Evolutionary conservation across 1,284 basidiomycete species (phyloP).

Genomic region (Ceratorhiza oryzae-sativae): DNA sequence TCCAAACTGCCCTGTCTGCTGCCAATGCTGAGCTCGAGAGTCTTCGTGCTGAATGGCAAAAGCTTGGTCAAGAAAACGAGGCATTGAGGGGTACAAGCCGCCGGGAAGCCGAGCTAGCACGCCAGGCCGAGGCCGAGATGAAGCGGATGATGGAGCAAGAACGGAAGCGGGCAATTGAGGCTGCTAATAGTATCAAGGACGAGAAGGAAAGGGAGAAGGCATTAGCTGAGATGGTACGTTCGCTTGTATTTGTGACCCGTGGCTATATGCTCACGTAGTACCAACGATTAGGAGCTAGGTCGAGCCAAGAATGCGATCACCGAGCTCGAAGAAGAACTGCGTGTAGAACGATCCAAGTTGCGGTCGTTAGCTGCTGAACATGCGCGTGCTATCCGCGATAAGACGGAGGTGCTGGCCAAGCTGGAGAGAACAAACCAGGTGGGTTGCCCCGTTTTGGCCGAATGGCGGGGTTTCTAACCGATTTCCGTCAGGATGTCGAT

Average conservation of each 20-base stretch:
- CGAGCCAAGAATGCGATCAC: slow-evolving; percentile 67
- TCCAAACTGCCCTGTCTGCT: slow-evolving; percentile 7
- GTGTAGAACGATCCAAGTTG: slow-evolving; percentile 68
- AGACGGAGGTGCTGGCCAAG: slow-evolving; percentile 65
- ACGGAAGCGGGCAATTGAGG: slow-evolving; percentile 46
- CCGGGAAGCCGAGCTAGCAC: slow-evolving; percentile 50
- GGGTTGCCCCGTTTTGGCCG: slow-evolving; percentile 45
- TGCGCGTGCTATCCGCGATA: slow-evolving; percentile 64
- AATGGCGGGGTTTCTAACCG: slow-evolving; percentile 16
- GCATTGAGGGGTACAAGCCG: slow-evolving; percentile 66
- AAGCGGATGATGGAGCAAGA: slow-evolving; percentile 64
- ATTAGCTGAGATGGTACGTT: slow-evolving; percentile 64
- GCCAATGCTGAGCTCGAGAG: slow-evolving; percentile 30
- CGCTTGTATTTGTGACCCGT: not conserved
- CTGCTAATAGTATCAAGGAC: slow-evolving; percentile 40
- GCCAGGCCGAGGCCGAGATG: slow-evolving; percentile 67
- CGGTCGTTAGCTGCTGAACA: slow-evolving; percentile 69
- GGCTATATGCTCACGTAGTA: not conserved
- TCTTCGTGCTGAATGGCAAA: slow-evolving; percentile 60
- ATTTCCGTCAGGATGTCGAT: slow-evolving; percentile 68
- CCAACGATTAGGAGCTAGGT: slow-evolving; percentile 65
- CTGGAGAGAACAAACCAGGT: slow-evolving; percentile 73
- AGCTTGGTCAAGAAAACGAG: slow-evolving; percentile 71
- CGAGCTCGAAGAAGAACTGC: slow-evolving; percentile 71
- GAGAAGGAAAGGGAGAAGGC: slow-evolving; percentile 46